Conservation (phyloP, 805 yeast species). For the Schizosaccharomyces lindneri region DNA sequence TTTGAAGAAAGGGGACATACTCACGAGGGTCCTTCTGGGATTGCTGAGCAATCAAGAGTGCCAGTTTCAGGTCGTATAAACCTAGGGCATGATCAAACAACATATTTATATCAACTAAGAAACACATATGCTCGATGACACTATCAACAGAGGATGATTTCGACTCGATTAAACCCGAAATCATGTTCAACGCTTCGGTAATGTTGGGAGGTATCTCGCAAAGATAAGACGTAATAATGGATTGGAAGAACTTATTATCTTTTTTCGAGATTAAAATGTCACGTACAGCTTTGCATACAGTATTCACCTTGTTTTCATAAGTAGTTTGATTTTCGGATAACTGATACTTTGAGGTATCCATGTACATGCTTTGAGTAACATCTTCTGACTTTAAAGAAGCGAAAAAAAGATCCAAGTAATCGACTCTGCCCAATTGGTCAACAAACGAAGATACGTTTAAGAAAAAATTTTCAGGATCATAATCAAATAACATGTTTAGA, state of each 20-base stretch:
- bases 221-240: slow-evolving; percentile 74
- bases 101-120: slow-evolving; percentile 67
- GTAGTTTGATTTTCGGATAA: background rate
- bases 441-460: slow-evolving; percentile 42
- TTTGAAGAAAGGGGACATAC: slow-evolving; percentile 73
- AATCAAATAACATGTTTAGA: slow-evolving; percentile 71
- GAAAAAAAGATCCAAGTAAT: slow-evolving; percentile 69
- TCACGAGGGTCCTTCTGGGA: slow-evolving; percentile 96
- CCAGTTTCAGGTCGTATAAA: slow-evolving; percentile 53
- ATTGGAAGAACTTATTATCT: slow-evolving; percentile 37
- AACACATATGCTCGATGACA: slow-evolving; percentile 62
- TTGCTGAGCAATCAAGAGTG: slow-evolving; percentile 74
- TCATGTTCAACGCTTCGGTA: slow-evolving; percentile 41
- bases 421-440: slow-evolving; percentile 42
- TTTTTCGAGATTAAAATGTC: slow-evolving; percentile 26
- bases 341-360: slow-evolving; percentile 27
- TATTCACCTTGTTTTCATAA: slow-evolving; percentile 30
- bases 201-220: slow-evolving; percentile 75
- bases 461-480: slow-evolving; percentile 45
- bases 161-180: slow-evolving; percentile 12
- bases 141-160: slow-evolving; percentile 3
- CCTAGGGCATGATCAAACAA: slow-evolving; percentile 62
- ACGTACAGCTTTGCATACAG: slow-evolving; percentile 48
- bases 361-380: slow-evolving; percentile 57
- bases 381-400: slow-evolving; percentile 50